phyloP scores from a whole-genome alignment of 164 flowering plant genomes.

The Chimonanthus salicifolius region DNA sequence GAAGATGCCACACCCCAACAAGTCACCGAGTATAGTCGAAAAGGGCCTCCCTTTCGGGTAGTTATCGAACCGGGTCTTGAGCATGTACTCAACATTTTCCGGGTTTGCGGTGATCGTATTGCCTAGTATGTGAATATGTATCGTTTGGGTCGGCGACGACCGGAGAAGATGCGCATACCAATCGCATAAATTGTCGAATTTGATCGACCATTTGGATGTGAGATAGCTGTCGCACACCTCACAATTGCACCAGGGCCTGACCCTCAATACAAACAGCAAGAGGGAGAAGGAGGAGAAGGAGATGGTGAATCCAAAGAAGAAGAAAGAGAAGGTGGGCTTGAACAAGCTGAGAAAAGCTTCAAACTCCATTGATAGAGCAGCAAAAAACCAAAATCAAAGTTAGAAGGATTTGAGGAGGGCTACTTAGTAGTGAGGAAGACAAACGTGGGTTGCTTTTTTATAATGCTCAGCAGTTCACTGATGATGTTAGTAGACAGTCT shows the following conservation, averaged over 20 bases:
- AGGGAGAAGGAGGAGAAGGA: constrained; percentile 25
- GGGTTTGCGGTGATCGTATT: constrained; percentile 76
- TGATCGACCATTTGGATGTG: constrained; percentile 33
- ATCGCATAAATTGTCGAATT: constrained; percentile 52
- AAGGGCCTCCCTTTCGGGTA: constrained; percentile 77
- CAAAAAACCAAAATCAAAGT: no score
- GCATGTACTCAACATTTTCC: constrained; percentile 61
- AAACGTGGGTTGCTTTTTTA: no score
- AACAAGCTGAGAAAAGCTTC: constrained; percentile 1
- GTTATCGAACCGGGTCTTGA: constrained; percentile 65
- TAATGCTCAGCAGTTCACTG: no score
- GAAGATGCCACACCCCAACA: constrained; percentile 82
- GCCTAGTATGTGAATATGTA: constrained; percentile 55
- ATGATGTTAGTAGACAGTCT: no score
- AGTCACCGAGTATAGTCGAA: constrained; percentile 52
- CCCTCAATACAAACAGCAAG: constrained; percentile 19
- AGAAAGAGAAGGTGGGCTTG: constrained; percentile 12
- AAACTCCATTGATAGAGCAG: constrained; percentile 1
- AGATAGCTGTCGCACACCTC: constrained; percentile 39
- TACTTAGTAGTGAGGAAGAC: no score
- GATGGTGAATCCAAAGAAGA: constrained; percentile 37
- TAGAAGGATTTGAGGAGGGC: no score
- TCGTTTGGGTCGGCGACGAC: constrained; percentile 47
- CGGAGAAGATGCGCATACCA: constrained; percentile 58
- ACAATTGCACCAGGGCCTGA: constrained; percentile 48